Conservation (phyloP, 2,329 filamentous ascomycete species). For the Cladophialophora bantiana region DNA sequence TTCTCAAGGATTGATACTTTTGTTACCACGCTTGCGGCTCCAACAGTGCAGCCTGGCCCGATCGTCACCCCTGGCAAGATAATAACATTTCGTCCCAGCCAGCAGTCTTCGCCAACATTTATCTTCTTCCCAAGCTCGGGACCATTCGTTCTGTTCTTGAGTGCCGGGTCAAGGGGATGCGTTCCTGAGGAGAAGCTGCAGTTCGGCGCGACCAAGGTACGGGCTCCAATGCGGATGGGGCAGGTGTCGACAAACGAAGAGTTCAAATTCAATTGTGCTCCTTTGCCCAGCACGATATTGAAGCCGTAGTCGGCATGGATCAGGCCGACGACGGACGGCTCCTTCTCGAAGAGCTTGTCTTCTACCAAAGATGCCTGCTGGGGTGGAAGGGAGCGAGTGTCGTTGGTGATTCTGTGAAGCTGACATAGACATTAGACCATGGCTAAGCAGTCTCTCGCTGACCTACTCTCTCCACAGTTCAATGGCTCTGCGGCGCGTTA, state of each 20-base stretch:
- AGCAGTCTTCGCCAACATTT: constrained; percentile 58
- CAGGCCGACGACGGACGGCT: constrained; percentile 74
- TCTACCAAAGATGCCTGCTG: constrained; percentile 63
- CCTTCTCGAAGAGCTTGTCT: constrained; percentile 66
- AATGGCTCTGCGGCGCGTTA: constrained; percentile 66
- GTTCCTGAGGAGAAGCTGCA: constrained; percentile 76
- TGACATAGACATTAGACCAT: constrained; percentile 52
- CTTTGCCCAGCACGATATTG: constrained; percentile 73
- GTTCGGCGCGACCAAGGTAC: constrained; percentile 80
- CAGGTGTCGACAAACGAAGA: constrained; percentile 80
- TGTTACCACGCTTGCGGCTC: constrained; percentile 51
- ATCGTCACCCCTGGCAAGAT: constrained; percentile 54
- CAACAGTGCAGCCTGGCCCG: constrained; percentile 52
- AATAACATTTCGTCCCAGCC: constrained; percentile 58
- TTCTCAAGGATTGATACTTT: constrained; percentile 52
- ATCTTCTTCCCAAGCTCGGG: constrained; percentile 79
- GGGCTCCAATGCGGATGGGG: constrained; percentile 74
- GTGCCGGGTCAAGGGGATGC: constrained; percentile 76
- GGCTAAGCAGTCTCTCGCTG: constrained; percentile 61
- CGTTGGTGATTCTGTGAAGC: constrained; percentile 44
- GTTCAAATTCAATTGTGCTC: constrained; percentile 78
- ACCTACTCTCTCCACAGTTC: constrained; percentile 54
- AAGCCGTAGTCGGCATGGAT: constrained; percentile 79
- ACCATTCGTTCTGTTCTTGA: constrained; percentile 76
- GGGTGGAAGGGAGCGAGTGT: constrained; percentile 64